These are phyloP conservation scores for Hemisphaericaspora nanyangensis DNA, from an alignment of 805 yeast species.

Conservation along the genomic window DNA sequence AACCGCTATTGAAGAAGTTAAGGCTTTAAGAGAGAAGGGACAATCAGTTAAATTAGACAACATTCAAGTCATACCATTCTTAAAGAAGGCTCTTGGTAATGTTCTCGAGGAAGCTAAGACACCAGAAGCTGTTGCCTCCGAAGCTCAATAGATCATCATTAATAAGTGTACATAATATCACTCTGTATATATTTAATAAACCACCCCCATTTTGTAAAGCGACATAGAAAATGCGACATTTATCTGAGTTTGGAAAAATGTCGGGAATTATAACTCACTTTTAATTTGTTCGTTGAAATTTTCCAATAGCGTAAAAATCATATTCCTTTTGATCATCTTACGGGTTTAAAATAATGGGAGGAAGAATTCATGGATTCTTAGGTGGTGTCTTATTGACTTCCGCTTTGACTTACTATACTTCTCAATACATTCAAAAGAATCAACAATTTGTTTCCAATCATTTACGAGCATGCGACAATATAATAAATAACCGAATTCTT, in stretches of 20 bases:
- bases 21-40: slow-evolving; percentile 44
- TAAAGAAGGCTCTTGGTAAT: slow-evolving; percentile 25
- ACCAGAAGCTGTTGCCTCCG: no score
- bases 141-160: neutral
- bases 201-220: neutral
- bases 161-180: neutral
- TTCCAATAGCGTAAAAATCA: no score
- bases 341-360: slow-evolving; percentile 38
- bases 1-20: slow-evolving; percentile 45
- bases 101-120: neutral
- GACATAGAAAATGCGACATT: no score
- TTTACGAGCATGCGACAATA: slow-evolving; percentile 44
- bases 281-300: no score
- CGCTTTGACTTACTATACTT: slow-evolving; percentile 58
- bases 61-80: slow-evolving; percentile 38
- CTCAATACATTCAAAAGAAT: slow-evolving; percentile 49
- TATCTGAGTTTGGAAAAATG: no score
- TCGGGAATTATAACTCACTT: no score
- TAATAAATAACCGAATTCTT: slow-evolving; percentile 52
- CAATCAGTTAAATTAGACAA: slow-evolving; percentile 27
- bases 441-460: slow-evolving; percentile 44
- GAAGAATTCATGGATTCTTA: slow-evolving; percentile 42
- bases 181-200: neutral
- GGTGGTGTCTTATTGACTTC: slow-evolving; percentile 61
- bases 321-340: no score